Conservation (phyloP, 1,284 basidiomycete species). For the Coniferiporia weirii region DNA sequence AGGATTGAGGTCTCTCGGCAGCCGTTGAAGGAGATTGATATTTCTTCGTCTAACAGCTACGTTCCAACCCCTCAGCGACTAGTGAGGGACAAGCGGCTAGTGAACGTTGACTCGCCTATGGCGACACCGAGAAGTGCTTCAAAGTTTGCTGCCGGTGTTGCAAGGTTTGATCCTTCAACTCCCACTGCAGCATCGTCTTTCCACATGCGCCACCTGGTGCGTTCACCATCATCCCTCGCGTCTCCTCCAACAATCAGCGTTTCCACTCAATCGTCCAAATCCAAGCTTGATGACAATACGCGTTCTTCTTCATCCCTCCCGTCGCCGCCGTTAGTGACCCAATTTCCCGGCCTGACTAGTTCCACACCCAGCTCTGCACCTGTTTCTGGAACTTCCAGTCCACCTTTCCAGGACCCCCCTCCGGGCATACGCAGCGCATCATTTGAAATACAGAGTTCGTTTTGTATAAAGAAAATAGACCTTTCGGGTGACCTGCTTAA, state of each 20-base stretch:
- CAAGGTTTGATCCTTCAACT: not conserved
- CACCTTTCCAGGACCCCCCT: slow-evolving; percentile 9
- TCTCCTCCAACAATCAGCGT: not conserved
- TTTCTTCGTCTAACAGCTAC: not conserved
- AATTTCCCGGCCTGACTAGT: not conserved
- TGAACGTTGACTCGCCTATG: slow-evolving; percentile 4
- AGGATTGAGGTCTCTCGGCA: not conserved
- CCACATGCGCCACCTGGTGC: not conserved
- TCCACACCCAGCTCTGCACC: not conserved
- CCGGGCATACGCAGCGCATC: slow-evolving; percentile 4
- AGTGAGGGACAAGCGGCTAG: not conserved
- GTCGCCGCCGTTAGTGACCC: not conserved
- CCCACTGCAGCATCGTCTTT: not conserved
- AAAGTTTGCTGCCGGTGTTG: slow-evolving; percentile 11
- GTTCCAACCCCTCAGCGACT: not conserved
- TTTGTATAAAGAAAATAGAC: slow-evolving; percentile 2
- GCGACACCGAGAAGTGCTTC: slow-evolving; percentile 5
- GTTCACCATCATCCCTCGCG: not conserved
- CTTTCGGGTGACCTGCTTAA: slow-evolving; percentile 15
- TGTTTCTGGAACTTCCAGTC: not conserved
- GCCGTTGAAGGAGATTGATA: slow-evolving; percentile 4
- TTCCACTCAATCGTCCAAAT: not conserved
- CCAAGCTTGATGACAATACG: not conserved
- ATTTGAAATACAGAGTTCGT: slow-evolving; percentile 13
- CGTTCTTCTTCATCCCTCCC: not conserved